Percentiles rank a stretch among this genome's conserved stretches.
phyloP scores from a whole-genome alignment of 495 filamentous ascomycete species.

The Amorphotheca resinae region DNA sequence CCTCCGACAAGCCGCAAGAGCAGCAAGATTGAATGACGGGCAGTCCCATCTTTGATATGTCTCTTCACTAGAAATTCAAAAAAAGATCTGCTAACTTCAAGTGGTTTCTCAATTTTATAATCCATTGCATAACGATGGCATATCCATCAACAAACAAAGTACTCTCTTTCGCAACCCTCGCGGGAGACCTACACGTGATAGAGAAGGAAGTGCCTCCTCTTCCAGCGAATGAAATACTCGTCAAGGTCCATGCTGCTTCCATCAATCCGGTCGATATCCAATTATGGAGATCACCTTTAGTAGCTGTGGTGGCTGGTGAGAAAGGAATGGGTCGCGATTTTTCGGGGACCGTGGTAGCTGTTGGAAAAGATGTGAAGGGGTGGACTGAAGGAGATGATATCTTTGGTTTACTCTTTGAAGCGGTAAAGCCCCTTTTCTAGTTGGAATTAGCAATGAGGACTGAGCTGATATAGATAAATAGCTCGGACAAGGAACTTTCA shows the following conservation, averaged over 20 bases:
- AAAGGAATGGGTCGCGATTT: conserved; percentile 32
- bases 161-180: conserved; percentile 3
- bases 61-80: no score
- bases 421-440: no score
- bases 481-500: conserved; percentile 21
- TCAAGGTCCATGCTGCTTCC: conserved; percentile 37
- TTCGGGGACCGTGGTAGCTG: conserved; percentile 34
- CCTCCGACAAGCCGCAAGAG: no score
- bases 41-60: no score
- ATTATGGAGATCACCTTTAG: conserved; percentile 19
- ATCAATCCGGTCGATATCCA: conserved; percentile 40
- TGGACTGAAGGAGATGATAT: conserved; percentile 40
- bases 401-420: conserved; percentile 27
- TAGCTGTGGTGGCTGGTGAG: conserved; percentile 13
- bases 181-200: conserved; percentile 4
- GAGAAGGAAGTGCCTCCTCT: conserved; percentile 14
- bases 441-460: no score
- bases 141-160: conserved; percentile 11
- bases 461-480: no score
- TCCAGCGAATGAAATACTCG: conserved; percentile 31
- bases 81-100: no score
- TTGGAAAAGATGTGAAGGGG: conserved; percentile 29
- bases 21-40: no score
- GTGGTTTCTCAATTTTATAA: no score
- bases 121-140: conserved; percentile 3